Evolutionary conservation across 2,329 filamentous ascomycete species (phyloP).

Genomic region (Grosmannia penicillata): DNA sequence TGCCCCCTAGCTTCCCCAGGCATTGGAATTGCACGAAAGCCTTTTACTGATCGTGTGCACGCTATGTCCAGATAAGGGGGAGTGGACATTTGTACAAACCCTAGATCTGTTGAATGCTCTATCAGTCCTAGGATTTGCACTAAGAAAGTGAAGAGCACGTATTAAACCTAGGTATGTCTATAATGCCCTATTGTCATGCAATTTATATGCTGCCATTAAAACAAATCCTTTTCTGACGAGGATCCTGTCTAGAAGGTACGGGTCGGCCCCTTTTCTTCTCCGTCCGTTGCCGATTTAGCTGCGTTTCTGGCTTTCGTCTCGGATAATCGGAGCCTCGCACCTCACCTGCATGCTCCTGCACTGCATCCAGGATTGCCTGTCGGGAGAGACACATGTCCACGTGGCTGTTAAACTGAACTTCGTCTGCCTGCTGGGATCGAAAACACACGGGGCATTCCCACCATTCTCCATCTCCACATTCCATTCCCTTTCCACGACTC

Average conservation of each 20-base stretch:
- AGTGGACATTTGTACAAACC: too few relatives aligned
- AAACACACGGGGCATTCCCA: slow-evolving; percentile 86
- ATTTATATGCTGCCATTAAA: slow-evolving; percentile 22
- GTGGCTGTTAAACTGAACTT: slow-evolving; percentile 73
- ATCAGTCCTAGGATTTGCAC: too few relatives aligned
- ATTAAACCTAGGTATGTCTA: too few relatives aligned
- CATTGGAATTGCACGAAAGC: too few relatives aligned
- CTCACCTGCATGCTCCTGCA: slow-evolving; percentile 34
- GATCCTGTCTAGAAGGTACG: slow-evolving; percentile 17
- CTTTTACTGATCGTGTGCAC: too few relatives aligned
- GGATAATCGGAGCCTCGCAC: slow-evolving; percentile 15
- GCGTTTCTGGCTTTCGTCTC: slow-evolving; percentile 23
- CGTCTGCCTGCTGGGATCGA: slow-evolving; percentile 60
- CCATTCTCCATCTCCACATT: slow-evolving; percentile 26
- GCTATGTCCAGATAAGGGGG: too few relatives aligned
- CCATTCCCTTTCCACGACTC: slow-evolving; percentile 10
- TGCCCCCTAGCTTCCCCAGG: too few relatives aligned
- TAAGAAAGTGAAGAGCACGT: too few relatives aligned
- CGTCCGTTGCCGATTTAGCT: too few relatives aligned
- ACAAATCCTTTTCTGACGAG: slow-evolving; percentile 35
- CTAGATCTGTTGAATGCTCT: too few relatives aligned
- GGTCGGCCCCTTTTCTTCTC: slow-evolving; percentile 24
- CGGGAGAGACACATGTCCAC: slow-evolving; percentile 84
- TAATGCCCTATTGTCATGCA: not conserved
- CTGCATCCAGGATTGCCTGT: slow-evolving; percentile 70